phyloP scores from a whole-genome alignment of 2,329 filamentous ascomycete species.

The Elsinoe australis region DNA sequence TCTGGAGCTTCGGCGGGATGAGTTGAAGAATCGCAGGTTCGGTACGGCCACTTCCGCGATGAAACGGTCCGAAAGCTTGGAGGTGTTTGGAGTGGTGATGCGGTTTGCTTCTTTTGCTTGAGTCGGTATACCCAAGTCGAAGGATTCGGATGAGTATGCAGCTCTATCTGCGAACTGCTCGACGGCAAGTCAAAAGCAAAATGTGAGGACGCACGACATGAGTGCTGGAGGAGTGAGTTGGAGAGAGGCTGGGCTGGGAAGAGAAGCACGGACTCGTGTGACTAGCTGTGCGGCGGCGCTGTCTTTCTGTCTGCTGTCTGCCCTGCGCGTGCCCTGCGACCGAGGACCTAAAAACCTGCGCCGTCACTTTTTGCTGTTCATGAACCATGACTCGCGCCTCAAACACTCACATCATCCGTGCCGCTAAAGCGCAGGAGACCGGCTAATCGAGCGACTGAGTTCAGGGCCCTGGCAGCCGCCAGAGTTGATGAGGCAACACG shows the following conservation, averaged over 20 bases:
- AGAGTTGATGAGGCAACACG: constrained; percentile 12
- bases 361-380: not conserved
- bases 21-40: constrained; percentile 6
- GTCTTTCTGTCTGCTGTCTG: no score
- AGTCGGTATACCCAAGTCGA: not conserved
- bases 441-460: no score
- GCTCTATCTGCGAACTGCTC: not conserved
- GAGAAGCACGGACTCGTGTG: not conserved
- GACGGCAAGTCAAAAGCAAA: not conserved
- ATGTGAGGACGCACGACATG: not conserved
- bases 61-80: constrained; percentile 14
- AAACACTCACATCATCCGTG: constrained; percentile 8
- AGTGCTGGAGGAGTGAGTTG: not conserved
- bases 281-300: no score
- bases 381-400: not conserved
- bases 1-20: constrained; percentile 5
- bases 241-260: constrained; percentile 12
- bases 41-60: constrained; percentile 2
- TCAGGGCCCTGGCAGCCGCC: no score
- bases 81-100: not conserved
- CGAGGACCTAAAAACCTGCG: no score
- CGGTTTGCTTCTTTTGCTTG: not conserved
- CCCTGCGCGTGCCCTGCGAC: no score
- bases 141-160: not conserved
- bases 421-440: no score